Percentiles rank a stretch among this genome's conserved stretches.
Evolutionary conservation across 225 moss, liverwort and hornwort genomes (phyloP).

Genomic region (Sphagnum tenellum): DNA sequence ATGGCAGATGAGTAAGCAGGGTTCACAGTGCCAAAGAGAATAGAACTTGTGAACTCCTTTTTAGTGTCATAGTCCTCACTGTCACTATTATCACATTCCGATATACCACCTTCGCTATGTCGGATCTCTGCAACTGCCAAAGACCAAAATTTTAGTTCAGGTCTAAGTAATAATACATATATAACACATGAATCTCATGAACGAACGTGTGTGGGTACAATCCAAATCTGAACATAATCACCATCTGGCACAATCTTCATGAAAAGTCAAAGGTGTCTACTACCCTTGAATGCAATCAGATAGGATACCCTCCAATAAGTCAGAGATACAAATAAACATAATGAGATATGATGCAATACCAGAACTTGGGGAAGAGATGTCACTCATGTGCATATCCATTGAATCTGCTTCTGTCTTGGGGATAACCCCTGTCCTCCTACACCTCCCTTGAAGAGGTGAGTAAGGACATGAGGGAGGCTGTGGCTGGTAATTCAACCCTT

Average conservation of each 20-base stretch:
- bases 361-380: slow-evolving; percentile 61
- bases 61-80: slow-evolving; percentile 14
- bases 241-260: no score
- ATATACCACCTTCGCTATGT: slow-evolving; percentile 31
- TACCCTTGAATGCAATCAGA: no score
- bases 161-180: no score
- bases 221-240: no score
- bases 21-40: no score
- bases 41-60: not conserved
- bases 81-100: slow-evolving; percentile 27
- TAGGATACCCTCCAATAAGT: no score
- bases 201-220: no score
- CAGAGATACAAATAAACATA: no score
- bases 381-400: slow-evolving; percentile 37
- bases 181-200: no score
- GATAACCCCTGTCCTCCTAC: slow-evolving; percentile 11
- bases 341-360: slow-evolving; percentile 13
- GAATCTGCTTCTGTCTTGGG: slow-evolving; percentile 39
- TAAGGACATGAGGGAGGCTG: slow-evolving; percentile 31
- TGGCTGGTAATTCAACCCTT: slow-evolving; percentile 22
- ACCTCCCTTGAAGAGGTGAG: slow-evolving; percentile 17
- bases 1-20: not conserved
- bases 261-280: no score
- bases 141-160: not conserved
- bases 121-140: slow-evolving; percentile 50